These are phyloP conservation scores for Diutina scorzettiae DNA, from an alignment of 1,139 yeast genomes.

Conservation along the genomic window DNA sequence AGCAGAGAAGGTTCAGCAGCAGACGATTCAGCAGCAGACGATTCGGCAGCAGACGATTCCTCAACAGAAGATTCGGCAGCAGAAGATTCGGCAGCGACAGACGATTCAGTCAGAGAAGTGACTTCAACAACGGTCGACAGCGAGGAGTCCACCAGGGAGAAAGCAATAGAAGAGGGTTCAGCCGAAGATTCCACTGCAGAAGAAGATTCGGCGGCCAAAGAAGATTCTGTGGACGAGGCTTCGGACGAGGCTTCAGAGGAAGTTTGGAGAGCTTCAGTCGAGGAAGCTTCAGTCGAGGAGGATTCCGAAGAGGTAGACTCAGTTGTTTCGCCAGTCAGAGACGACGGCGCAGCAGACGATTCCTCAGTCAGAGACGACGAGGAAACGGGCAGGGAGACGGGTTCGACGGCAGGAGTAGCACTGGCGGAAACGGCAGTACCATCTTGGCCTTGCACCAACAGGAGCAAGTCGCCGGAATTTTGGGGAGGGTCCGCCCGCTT, in stretches of 20 bases:
- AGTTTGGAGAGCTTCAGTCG: neutral
- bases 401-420: neutral
- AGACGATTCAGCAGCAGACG: neutral
- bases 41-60: neutral
- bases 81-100: neutral
- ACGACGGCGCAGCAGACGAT: neutral
- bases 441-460: neutral
- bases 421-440: neutral
- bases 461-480: neutral
- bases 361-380: neutral
- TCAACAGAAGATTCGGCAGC: neutral
- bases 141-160: neutral
- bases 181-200: neutral
- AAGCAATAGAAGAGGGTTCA: neutral
- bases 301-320: neutral
- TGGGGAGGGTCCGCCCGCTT: conserved; percentile 1
- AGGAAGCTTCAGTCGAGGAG: neutral
- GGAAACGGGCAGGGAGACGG: neutral
- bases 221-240: neutral
- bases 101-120: neutral
- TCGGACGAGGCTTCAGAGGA: neutral
- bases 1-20: neutral
- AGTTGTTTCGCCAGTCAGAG: neutral
- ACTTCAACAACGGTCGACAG: neutral
- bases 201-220: neutral